Evolutionary conservation across 306 rosid genomes (phyloP), one percentile per base, ranked within the genome.

Genomic region (Cucumis hystrix): DNA sequence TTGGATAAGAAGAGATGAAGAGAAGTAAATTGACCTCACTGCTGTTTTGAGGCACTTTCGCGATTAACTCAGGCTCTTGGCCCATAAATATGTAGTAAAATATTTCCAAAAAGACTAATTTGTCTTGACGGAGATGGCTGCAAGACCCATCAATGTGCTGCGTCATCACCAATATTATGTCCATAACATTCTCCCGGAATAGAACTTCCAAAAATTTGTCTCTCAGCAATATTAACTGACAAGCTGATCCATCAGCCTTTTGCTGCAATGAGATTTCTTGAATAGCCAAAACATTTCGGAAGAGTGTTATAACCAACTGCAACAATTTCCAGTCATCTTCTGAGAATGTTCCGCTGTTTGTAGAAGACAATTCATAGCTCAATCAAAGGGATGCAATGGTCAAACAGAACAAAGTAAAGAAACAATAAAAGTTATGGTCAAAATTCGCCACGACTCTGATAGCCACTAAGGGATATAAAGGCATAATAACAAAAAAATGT

Each of bases 271-370:
- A 89, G 79, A 95, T 89, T 80, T 95, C 97, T 85, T 95, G 96
- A 79, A 95, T 77, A 45, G 98, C 92, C 73, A 95, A 87, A 61
- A 90, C 79, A 83, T 95, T 95, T 76, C 95, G 87, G 79, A 95
- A 90, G 33, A 95, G 80, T 49, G 98, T 89, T 66, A 95, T 89
- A 66, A 95, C 90, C 81, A 95, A 88, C 82, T 95, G 98, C 76
- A 89, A 83, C 89, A 92, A 82, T 83, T 95, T 95, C 98, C 98
- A 92, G 79, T 95, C 98, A 77, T 95, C 98, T 87, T 95, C 98
- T 6, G 89, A 80, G 84, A 95, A 89, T n/a, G 85, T 83, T 69
- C 82, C 88, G 57, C 98, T 95, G 92, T 74, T 21, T 54, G 73
- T 17, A 74, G 14, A 85, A 39, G 30, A 79, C 74, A 71, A 73